These are phyloP conservation scores for Carex arenaria DNA, from an alignment of 202 grass and related monocot species.

Conservation along the genomic window DNA sequence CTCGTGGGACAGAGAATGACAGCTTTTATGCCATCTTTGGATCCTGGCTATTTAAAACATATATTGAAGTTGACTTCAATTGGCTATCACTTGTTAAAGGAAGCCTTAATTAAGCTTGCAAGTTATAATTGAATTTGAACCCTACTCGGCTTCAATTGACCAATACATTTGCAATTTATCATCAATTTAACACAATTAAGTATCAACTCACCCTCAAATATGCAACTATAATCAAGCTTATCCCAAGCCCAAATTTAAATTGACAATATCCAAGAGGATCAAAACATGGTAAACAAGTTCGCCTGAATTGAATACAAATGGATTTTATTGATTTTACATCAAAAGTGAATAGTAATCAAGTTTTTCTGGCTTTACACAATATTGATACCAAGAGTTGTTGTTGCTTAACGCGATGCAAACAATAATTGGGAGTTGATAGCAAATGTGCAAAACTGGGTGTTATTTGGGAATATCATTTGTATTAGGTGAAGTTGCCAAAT, in stretches of 20 bases:
- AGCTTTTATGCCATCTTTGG: conserved; percentile 77
- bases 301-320: neutral
- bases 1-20: conserved; percentile 85
- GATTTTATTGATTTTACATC: neutral
- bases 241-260: neutral
- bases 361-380: neutral
- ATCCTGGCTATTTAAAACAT: conserved; percentile 81
- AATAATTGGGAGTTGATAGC: neutral
- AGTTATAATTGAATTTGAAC: neutral
- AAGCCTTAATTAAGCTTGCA: neutral
- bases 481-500: neutral
- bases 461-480: neutral
- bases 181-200: neutral
- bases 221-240: conserved; percentile 1
- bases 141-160: neutral
- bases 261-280: neutral
- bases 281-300: neutral
- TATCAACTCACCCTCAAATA: neutral
- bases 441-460: neutral
- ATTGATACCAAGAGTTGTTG: too few species aligned
- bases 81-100: neutral
- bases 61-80: conserved; percentile 1
- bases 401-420: neutral
- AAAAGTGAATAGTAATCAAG: neutral
- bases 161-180: neutral